Evolutionary conservation across 1,284 basidiomycete genomes (phyloP).

Genomic region (Fomitopsis betulina): DNA sequence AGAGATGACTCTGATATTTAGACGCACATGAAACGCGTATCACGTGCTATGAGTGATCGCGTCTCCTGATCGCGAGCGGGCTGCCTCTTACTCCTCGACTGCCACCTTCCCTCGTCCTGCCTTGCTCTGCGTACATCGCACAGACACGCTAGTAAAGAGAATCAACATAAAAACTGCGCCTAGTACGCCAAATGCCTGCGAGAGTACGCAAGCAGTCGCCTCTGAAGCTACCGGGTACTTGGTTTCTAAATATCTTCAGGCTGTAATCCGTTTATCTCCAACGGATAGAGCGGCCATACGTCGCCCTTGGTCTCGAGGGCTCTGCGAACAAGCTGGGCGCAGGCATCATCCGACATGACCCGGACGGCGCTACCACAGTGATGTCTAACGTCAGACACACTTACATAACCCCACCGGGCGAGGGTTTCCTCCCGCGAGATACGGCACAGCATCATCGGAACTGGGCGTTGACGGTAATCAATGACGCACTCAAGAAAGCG

Average conservation of each 20-base stretch:
- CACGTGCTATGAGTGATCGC: constrained; percentile 1
- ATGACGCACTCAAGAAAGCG: constrained; percentile 75
- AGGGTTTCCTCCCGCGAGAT: constrained; percentile 94
- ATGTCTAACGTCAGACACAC: constrained; percentile 92
- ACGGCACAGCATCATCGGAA: constrained; percentile 95
- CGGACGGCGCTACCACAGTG: constrained; percentile 63
- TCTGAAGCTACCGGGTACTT: constrained; percentile 23
- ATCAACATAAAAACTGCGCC: no score
- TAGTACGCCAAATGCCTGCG: constrained; percentile 26
- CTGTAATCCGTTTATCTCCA: neutral
- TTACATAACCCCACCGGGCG: constrained; percentile 96
- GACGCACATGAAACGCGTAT: neutral
- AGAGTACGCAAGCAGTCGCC: constrained; percentile 29
- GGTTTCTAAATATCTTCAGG: neutral
- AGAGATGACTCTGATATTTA: constrained; percentile 14
- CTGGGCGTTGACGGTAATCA: constrained; percentile 85
- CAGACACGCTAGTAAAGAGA: no score
- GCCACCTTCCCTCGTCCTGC: constrained; percentile 6
- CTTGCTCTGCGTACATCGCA: neutral
- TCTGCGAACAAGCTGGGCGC: constrained; percentile 99
- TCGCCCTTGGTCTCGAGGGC: constrained; percentile 88
- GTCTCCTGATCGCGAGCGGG: neutral
- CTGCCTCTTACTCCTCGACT: neutral
- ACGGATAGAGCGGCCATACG: constrained; percentile 49
- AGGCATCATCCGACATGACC: constrained; percentile 84